Evolutionary conservation across 148 eudicot species (phyloP).

Genomic region (Tetragonia tetragonoides): DNA sequence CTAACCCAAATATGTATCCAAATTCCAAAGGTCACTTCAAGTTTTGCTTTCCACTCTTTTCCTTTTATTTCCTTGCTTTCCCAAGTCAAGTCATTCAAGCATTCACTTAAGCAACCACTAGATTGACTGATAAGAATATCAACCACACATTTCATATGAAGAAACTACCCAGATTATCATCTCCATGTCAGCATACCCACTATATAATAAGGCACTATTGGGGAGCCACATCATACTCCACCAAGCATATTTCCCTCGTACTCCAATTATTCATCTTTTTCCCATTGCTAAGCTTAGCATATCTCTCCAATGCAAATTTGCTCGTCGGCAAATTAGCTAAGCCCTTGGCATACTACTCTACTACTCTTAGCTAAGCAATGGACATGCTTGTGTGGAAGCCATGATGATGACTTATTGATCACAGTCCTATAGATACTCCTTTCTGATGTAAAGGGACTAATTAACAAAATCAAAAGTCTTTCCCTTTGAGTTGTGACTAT

Average conservation of each 20-base stretch:
- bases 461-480: not conserved
- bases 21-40: not conserved
- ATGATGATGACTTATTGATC: not conserved
- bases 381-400: not conserved
- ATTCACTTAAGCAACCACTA: conserved; percentile 10
- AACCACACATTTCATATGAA: not conserved
- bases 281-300: too few species aligned
- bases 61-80: too few species aligned
- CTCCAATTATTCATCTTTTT: too few species aligned
- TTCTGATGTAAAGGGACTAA: not conserved
- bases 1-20: not conserved
- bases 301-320: too few species aligned
- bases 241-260: too few species aligned
- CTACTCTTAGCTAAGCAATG: too few species aligned
- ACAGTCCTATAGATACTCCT: not conserved
- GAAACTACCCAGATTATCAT: not conserved
- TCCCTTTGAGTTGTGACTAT: not conserved
- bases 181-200: too few species aligned
- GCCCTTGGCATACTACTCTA: too few species aligned
- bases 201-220: too few species aligned
- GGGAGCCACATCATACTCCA: too few species aligned
- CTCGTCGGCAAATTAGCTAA: too few species aligned
- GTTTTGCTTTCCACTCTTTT: not conserved
- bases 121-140: not conserved
- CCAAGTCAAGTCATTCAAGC: not conserved